Conservation (phyloP, 1,284 basidiomycete genomes). For the Puccinia novopanici region DNA sequence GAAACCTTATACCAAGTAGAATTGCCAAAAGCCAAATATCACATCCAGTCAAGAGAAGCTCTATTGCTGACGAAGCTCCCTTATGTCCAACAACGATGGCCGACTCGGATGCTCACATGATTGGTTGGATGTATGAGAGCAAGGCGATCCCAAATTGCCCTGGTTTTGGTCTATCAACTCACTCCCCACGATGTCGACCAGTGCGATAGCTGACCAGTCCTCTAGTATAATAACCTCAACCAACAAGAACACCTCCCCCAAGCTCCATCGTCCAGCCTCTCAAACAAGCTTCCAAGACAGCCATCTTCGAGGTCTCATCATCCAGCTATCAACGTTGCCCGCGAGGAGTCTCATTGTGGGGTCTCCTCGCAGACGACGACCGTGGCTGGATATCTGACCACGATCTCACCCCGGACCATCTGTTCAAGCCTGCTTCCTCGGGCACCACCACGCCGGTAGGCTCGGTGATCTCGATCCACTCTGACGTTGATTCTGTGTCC, state of each 20-base stretch:
- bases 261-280: neutral
- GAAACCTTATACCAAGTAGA: slow-evolving; percentile 46
- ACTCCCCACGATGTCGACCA: neutral
- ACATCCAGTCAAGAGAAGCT: slow-evolving; percentile 37
- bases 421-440: neutral
- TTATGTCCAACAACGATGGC: neutral
- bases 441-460: neutral
- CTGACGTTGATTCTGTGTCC: neutral
- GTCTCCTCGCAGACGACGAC: neutral
- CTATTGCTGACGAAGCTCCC: slow-evolving; percentile 11
- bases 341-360: slow-evolving; percentile 1
- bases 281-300: neutral
- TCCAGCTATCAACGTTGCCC: neutral
- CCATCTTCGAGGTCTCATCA: neutral
- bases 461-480: slow-evolving; percentile 18
- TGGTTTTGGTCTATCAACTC: slow-evolving; percentile 20
- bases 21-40: slow-evolving; percentile 20
- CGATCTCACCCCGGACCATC: neutral
- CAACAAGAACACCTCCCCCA: neutral
- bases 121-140: slow-evolving; percentile 36
- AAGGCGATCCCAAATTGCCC: slow-evolving; percentile 44
- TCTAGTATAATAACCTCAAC: neutral
- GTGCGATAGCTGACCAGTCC: neutral
- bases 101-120: neutral
- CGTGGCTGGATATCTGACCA: neutral